Conservation (phyloP, 2,329 filamentous ascomycete species). For the Fusarium nematophilum region DNA sequence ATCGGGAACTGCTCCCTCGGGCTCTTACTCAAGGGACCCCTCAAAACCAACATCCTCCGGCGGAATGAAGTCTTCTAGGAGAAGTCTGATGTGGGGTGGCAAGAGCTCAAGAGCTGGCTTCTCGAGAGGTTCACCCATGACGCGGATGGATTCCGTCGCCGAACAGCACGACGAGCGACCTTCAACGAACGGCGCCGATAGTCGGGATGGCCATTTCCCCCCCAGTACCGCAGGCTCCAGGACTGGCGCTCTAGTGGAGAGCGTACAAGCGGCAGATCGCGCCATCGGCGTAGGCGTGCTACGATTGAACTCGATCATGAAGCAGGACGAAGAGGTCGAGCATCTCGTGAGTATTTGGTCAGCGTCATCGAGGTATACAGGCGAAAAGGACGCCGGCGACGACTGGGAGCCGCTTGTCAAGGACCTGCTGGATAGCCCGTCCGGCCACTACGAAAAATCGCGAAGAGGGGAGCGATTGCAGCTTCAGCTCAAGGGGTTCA, state of each 20-base stretch:
- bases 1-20: conserved; percentile 59
- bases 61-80: conserved; percentile 66
- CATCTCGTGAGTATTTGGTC: conserved; percentile 84
- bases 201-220: conserved; percentile 58
- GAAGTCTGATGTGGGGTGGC: conserved; percentile 77
- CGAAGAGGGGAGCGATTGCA: conserved; percentile 80
- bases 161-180: conserved; percentile 60
- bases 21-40: conserved; percentile 56
- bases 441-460: conserved; percentile 80
- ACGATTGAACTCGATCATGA: conserved; percentile 80
- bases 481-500: conserved; percentile 82
- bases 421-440: conserved; percentile 78
- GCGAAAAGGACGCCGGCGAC: conserved; percentile 69
- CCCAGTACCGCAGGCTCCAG: conserved; percentile 69
- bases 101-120: conserved; percentile 66
- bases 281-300: conserved; percentile 82
- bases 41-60: conserved; percentile 61
- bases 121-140: conserved; percentile 59
- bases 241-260: conserved; percentile 36
- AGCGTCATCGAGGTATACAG: conserved; percentile 63
- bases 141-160: conserved; percentile 68
- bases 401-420: conserved; percentile 80
- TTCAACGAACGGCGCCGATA: conserved; percentile 51
- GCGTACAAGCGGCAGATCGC: conserved; percentile 56
- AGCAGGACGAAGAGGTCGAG: conserved; percentile 77